Conservation (phyloP, 2,329 filamentous ascomycete species). For the Pezicula rhizophila region DNA sequence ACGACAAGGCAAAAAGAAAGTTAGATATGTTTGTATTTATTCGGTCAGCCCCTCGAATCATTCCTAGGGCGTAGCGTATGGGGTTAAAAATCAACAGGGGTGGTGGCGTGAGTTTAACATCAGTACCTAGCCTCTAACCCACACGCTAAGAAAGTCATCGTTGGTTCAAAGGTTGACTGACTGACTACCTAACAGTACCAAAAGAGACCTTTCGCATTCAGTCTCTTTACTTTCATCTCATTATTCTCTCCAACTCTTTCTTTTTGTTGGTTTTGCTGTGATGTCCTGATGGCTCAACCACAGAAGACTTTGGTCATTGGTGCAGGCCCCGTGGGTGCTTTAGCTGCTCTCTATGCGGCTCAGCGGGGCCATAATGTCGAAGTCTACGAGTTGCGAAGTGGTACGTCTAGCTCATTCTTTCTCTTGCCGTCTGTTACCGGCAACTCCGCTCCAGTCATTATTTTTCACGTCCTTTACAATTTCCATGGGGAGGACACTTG, state of each 20-base stretch:
- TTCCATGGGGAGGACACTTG: background rate
- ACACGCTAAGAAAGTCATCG: too few relatives aligned
- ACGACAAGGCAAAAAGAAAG: constrained; percentile 15
- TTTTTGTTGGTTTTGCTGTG: background rate
- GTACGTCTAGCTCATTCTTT: constrained; percentile 42
- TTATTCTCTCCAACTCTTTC: background rate
- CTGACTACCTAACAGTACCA: too few relatives aligned
- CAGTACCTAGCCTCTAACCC: too few relatives aligned
- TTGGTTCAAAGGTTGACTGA: too few relatives aligned
- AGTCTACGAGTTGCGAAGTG: constrained; percentile 86
- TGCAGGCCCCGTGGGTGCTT: constrained; percentile 85
- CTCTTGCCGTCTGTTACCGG: background rate
- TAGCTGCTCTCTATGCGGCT: constrained; percentile 90
- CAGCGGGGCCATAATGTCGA: constrained; percentile 83
- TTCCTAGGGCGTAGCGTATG: too few relatives aligned
- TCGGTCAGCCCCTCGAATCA: constrained; percentile 10
- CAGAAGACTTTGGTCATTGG: constrained; percentile 69
- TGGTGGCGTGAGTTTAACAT: constrained; percentile 8
- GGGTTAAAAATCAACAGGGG: background rate
- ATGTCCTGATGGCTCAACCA: constrained; percentile 2
- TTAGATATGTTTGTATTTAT: constrained; percentile 3
- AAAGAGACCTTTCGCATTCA: too few relatives aligned
- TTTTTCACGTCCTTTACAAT: background rate
- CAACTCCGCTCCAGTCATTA: background rate
- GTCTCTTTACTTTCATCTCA: background rate